Evolutionary conservation across 257 asterid genomes (phyloP).

Genomic region (Petunia axillaris): DNA sequence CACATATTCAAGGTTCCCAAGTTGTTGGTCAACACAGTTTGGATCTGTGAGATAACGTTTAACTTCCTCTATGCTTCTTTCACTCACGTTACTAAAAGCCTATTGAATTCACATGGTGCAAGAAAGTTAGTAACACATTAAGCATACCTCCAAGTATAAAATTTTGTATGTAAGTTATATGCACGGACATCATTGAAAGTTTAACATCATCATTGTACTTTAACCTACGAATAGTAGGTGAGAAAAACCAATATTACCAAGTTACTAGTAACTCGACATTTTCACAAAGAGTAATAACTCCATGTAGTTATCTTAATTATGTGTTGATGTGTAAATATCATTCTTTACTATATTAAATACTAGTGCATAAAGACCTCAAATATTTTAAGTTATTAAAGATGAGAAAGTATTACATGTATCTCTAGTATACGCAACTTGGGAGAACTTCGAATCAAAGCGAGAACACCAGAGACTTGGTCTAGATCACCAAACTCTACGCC

Average conservation of each 20-base stretch:
- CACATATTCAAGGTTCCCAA: background rate
- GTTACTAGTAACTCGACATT: too few species aligned
- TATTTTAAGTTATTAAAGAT: background rate
- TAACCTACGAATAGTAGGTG: too few species aligned
- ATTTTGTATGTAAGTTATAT: too few species aligned
- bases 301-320: too few species aligned
- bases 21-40: background rate
- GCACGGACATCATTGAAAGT: too few species aligned
- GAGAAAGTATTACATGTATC: background rate
- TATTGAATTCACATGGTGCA: background rate
- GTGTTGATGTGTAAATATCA: too few species aligned
- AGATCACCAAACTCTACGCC: background rate
- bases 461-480: background rate
- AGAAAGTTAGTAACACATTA: background rate
- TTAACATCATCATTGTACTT: too few species aligned
- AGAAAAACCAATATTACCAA: too few species aligned
- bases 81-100: background rate
- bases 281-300: too few species aligned
- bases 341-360: too few species aligned
- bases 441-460: constrained; percentile 18
- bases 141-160: too few species aligned
- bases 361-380: background rate
- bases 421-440: background rate
- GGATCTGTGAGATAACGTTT: background rate
- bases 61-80: background rate